These are phyloP conservation scores for Psilocybe mexicana DNA, from an alignment of 1,284 basidiomycete species.

Conservation along the genomic window DNA sequence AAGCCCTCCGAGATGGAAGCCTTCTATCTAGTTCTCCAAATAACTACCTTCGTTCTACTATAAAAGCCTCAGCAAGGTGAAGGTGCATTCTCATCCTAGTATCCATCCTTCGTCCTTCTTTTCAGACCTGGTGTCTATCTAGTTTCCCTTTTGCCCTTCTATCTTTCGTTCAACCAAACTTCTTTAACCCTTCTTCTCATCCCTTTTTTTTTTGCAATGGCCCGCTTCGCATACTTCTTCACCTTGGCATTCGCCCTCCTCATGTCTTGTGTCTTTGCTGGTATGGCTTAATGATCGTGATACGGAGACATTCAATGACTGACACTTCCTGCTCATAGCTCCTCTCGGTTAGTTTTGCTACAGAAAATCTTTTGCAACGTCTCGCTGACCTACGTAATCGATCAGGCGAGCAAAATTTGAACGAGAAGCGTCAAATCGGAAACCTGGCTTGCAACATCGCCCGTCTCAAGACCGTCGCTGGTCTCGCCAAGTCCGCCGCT, in stretches of 20 bases:
- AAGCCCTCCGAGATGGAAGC: too few relatives aligned
- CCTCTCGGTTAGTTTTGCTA: conserved; percentile 6
- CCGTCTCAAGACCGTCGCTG: conserved; percentile 15
- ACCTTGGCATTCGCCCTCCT: conserved; percentile 13
- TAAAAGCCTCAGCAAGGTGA: not conserved
- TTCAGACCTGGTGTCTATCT: conserved; percentile 19
- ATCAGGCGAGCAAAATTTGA: conserved; percentile 3
- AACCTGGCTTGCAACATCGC: conserved; percentile 18
- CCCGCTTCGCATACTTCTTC: conserved; percentile 12
- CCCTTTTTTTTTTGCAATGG: conserved; percentile 5
- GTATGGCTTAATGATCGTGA: not conserved
- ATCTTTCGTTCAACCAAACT: not conserved
- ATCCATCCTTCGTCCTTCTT: not conserved
- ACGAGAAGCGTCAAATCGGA: conserved; percentile 16
- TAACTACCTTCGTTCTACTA: not conserved
- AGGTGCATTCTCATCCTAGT: not conserved
- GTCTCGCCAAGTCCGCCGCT: conserved; percentile 12
- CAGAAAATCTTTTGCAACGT: not conserved
- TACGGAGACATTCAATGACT: not conserved
- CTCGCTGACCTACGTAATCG: not conserved
- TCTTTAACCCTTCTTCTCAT: not conserved
- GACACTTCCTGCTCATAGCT: not conserved
- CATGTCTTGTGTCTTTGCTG: conserved; percentile 13
- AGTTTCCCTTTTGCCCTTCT: not conserved
- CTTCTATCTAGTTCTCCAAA: not conserved